Conservation (phyloP, 306 rosid species). For the Lathyrus tuberosus region DNA sequence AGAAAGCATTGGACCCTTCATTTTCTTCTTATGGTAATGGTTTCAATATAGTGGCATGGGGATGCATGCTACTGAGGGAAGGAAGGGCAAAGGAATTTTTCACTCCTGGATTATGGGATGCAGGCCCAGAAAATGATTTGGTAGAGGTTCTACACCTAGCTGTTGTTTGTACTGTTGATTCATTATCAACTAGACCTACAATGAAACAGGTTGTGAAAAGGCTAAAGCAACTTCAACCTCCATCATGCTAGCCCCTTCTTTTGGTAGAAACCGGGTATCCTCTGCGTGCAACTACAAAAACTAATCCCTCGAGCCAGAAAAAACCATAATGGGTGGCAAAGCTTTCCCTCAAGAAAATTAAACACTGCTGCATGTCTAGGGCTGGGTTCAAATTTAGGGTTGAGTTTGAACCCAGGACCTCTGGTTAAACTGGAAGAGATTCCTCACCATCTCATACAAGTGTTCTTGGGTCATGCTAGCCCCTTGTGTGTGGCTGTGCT, state of each 20-base stretch:
- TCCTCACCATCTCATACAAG: too few relatives aligned
- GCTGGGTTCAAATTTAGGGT: too few relatives aligned
- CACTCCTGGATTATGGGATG: constrained; percentile 83
- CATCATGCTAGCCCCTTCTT: constrained; percentile 60
- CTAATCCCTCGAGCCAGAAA: too few relatives aligned
- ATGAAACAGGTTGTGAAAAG: constrained; percentile 89
- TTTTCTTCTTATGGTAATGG: constrained; percentile 87
- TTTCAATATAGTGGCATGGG: constrained; percentile 92
- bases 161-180: constrained; percentile 83
- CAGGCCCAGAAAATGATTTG: constrained; percentile 80
- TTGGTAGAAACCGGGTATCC: too few relatives aligned
- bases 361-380: too few relatives aligned
- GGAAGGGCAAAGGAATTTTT: constrained; percentile 89
- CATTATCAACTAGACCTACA: constrained; percentile 88
- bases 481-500: constrained; percentile 33
- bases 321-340: too few relatives aligned
- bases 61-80: constrained; percentile 81
- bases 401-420: too few relatives aligned
- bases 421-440: too few relatives aligned
- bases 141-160: constrained; percentile 88
- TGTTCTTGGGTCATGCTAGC: constrained; percentile 54
- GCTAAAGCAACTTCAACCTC: constrained; percentile 93
- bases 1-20: constrained; percentile 92
- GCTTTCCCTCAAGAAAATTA: too few relatives aligned
- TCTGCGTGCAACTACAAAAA: too few relatives aligned